Percentiles rank a stretch among this genome's conserved stretches.
Evolutionary conservation across 2,329 filamentous ascomycete species (phyloP).

Genomic region (Clarireedia homoeocarpa): DNA sequence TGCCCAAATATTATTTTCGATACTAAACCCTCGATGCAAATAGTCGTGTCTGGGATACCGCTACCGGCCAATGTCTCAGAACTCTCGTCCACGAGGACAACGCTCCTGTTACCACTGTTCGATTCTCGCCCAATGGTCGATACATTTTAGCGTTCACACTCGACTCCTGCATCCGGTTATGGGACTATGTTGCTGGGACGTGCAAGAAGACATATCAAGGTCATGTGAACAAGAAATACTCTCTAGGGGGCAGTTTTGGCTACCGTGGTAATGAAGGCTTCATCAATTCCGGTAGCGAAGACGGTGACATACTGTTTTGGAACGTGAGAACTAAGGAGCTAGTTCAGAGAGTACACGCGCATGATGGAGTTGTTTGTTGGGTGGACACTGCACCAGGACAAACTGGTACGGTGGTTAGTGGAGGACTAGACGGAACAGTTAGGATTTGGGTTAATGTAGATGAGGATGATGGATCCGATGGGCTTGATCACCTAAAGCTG

Average conservation of each 20-base stretch:
- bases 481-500: constrained; percentile 14
- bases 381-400: constrained; percentile 52
- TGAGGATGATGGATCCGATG: constrained; percentile 14
- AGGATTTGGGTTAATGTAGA: constrained; percentile 49
- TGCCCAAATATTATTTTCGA: constrained; percentile 5
- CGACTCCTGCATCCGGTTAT: constrained; percentile 82
- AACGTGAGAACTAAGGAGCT: constrained; percentile 81
- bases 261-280: constrained; percentile 52
- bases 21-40: background rate
- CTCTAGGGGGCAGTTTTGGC: constrained; percentile 78
- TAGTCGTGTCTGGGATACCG: constrained; percentile 89
- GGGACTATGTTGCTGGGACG: constrained; percentile 87
- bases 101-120: constrained; percentile 78
- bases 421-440: constrained; percentile 53
- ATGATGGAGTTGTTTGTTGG: constrained; percentile 56
- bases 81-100: constrained; percentile 97
- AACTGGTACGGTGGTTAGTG: constrained; percentile 47
- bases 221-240: constrained; percentile 76
- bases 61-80: constrained; percentile 87
- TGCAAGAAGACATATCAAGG: constrained; percentile 98
- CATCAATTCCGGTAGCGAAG: constrained; percentile 77
- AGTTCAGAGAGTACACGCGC: constrained; percentile 56
- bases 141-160: constrained; percentile 88
- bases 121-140: constrained; percentile 89
- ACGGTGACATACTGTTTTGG: constrained; percentile 81